Evolutionary conservation across 2,329 filamentous ascomycete genomes (phyloP), one percentile per base, ranked within the genome.

Genomic region (Aaosphaeria pasadenensis): DNA sequence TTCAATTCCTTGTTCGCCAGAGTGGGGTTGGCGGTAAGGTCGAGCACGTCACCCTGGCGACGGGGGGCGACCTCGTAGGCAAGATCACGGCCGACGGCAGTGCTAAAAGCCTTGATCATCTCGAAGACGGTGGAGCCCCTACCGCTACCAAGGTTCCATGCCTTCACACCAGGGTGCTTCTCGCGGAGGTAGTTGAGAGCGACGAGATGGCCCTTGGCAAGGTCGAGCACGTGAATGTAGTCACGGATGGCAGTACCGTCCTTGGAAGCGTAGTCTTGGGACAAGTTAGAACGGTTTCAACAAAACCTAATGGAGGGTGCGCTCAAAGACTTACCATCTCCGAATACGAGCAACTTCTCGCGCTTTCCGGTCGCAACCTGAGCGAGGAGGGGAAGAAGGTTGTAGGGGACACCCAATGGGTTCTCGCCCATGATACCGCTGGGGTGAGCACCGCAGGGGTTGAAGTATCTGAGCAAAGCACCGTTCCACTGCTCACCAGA

Each of bases 361-460:
- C 92, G 84, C 69, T 96, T 91, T 60, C 94, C 94, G 30, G 94
- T 95, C 11, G 94, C 94, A 40, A 99, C 94, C 77, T 97, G 91
- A 47, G 92, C 94, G 28, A 99, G 83, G 51, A 99, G 80, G 13
- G 94, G 94, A 39, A 99, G 84, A 54, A 99, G 80, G 77, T 99
- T 99, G 81, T 90, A 97, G 1, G 94, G 94, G 24, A 96, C 84
- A 50, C 94, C 94, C 71, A 95, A 87, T 41, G 94, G 94, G 73
- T 99, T 94, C 77, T 99, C 94, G 60, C 94, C 94, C 91, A 99
- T 96, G 72, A 99, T 85, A 48, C 94, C 95, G 63, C 84, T 92
- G 42, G 95, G 94, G 74, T 99, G 94, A 48, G 91, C 87, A 63
- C 94, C 94, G 49, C 88, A 90, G 30, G 94, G 94, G 81, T 99